phyloP scores from a whole-genome alignment of 192 early-diverging fungal genomes.

The Coemansia sp. region DNA sequence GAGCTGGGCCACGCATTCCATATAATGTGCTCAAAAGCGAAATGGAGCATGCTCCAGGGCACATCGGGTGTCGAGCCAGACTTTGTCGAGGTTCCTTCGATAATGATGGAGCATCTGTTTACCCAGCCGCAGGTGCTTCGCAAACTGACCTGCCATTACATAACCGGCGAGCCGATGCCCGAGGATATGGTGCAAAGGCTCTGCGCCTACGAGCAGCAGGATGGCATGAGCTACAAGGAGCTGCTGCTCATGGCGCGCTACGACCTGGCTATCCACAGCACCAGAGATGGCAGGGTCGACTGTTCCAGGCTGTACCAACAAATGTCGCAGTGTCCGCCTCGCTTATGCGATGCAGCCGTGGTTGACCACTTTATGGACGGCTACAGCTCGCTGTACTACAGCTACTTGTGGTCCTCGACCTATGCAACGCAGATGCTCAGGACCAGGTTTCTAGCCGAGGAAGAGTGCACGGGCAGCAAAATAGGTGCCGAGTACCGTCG shows the following conservation, averaged over 20 bases:
- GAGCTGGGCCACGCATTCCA: conserved; percentile 73
- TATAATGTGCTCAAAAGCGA: conserved; percentile 66
- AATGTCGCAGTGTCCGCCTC: neutral
- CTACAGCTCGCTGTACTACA: conserved; percentile 4
- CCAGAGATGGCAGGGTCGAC: conserved; percentile 8
- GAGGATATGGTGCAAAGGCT: conserved; percentile 64
- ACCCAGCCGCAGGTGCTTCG: conserved; percentile 60
- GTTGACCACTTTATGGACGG: conserved; percentile 1
- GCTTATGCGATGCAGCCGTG: neutral
- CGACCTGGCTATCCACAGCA: conserved; percentile 72
- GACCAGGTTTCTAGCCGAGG: neutral
- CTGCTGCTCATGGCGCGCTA: conserved; percentile 71
- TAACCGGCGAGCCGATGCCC: conserved; percentile 66
- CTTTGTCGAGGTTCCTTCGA: conserved; percentile 80
- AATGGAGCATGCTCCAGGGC: conserved; percentile 67
- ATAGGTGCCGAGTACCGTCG: neutral
- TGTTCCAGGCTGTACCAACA: neutral
- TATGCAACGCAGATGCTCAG: neutral
- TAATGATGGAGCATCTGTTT: conserved; percentile 80
- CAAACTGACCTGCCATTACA: conserved; percentile 63
- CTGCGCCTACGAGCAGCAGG: conserved; percentile 64
- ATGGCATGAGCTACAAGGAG: conserved; percentile 64
- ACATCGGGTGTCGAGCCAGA: conserved; percentile 66
- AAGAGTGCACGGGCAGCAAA: neutral
- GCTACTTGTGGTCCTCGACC: conserved; percentile 2